Percentiles rank a stretch among this genome's conserved stretches.
These are phyloP conservation scores for Thalassia testudinum DNA, from an alignment of 116 monocot species.

Conservation along the genomic window DNA sequence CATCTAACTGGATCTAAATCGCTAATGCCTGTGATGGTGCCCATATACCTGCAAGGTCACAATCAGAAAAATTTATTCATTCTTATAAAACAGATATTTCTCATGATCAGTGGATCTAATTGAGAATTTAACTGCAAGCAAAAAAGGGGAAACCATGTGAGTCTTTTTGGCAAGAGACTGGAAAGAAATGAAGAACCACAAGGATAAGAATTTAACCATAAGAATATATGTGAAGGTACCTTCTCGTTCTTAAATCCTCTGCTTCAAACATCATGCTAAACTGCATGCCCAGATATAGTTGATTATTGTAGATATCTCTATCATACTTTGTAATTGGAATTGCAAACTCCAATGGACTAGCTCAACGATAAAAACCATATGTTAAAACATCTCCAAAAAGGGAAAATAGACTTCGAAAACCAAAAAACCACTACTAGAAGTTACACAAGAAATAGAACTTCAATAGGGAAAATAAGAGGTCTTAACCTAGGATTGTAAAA, in stretches of 20 bases:
- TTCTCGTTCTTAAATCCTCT: conserved; percentile 64
- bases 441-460: too few relatives aligned
- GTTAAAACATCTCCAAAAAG: neutral
- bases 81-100: too few relatives aligned
- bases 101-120: too few relatives aligned
- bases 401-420: neutral
- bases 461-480: neutral
- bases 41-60: conserved; percentile 52
- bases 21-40: conserved; percentile 74
- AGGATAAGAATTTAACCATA: neutral
- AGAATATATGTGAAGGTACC: conserved; percentile 4
- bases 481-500: conserved; percentile 77
- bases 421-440: neutral
- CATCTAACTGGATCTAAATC: conserved; percentile 81
- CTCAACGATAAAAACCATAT: conserved; percentile 23
- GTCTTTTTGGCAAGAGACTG: neutral
- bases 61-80: neutral
- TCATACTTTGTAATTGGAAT: conserved; percentile 69
- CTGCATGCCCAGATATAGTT: conserved; percentile 58
- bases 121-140: too few relatives aligned
- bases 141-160: too few relatives aligned
- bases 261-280: conserved; percentile 80
- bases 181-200: neutral
- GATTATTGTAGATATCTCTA: conserved; percentile 48
- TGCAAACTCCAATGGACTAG: conserved; percentile 74